Conservation (phyloP, 2,329 filamentous ascomycete species). For the Colletotrichum chrysophilum region DNA sequence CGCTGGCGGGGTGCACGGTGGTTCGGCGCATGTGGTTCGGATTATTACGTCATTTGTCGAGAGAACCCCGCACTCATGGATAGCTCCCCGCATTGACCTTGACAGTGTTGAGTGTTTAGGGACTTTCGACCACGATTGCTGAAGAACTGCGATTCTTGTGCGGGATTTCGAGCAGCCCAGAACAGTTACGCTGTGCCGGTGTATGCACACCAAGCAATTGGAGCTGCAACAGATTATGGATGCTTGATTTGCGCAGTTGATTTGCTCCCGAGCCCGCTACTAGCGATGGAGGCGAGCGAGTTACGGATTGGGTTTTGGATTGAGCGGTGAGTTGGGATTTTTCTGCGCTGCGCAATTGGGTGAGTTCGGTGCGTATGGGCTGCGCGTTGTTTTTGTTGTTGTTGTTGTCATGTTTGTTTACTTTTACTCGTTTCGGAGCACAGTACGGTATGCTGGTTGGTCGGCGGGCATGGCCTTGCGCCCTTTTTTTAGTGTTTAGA, state of each 20-base stretch:
- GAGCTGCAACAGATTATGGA: not conserved
- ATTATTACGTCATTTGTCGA: constrained; percentile 4
- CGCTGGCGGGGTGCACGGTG: not conserved
- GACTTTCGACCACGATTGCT: not conserved
- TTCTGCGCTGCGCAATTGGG: not conserved
- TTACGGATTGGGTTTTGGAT: constrained; percentile 8
- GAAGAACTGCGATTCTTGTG: not conserved
- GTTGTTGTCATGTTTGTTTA: not conserved
- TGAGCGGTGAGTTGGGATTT: constrained; percentile 4
- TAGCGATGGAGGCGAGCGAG: constrained; percentile 7
- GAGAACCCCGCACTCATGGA: constrained; percentile 7
- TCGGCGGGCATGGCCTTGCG: not conserved
- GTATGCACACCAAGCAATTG: not conserved
- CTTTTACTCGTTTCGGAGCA: not conserved
- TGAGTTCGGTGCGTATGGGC: not conserved
- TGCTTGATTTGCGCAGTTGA: not conserved
- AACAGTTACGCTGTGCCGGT: not conserved
- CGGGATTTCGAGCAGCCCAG: not conserved
- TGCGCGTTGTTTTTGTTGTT: not conserved
- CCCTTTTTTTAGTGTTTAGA: not conserved
- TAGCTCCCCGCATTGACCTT: not conserved
- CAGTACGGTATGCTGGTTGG: not conserved
- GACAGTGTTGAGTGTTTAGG: not conserved
- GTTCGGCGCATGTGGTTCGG: not conserved
- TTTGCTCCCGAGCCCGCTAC: not conserved